These are phyloP conservation scores for Geotrichum ghanense DNA, from an alignment of 805 yeast genomes.

Conservation along the genomic window DNA sequence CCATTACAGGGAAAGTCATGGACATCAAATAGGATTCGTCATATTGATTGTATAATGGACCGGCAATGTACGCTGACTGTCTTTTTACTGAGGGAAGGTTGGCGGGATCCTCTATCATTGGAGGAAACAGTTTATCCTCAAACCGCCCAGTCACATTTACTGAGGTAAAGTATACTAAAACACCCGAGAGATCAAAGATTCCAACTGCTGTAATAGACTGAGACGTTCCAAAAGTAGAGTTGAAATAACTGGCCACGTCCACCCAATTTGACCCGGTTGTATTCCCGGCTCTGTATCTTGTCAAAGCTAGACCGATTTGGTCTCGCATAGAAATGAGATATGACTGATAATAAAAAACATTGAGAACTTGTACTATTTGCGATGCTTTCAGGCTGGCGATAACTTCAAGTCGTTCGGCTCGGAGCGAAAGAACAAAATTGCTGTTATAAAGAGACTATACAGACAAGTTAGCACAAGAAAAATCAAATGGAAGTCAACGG, in stretches of 20 bases:
- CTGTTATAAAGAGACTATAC: conserved; percentile 29
- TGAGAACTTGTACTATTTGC: conserved; percentile 60
- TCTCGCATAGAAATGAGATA: conserved; percentile 53
- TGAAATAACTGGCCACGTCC: conserved; percentile 35
- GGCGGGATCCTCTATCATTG: conserved; percentile 12
- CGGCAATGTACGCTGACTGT: conserved; percentile 44
- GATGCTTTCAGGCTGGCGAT: conserved; percentile 74
- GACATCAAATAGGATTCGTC: conserved; percentile 47
- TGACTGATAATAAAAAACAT: conserved; percentile 54
- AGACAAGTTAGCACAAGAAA: too few species aligned
- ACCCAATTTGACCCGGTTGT: conserved; percentile 39
- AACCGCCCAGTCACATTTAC: not conserved
- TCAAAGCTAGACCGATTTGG: conserved; percentile 46
- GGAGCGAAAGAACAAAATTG: conserved; percentile 42
- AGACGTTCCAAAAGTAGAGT: conserved; percentile 54
- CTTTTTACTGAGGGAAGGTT: conserved; percentile 4
- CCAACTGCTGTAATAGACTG: conserved; percentile 52
- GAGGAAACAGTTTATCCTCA: conserved; percentile 10
- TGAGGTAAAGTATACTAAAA: conserved; percentile 31
- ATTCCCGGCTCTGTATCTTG: conserved; percentile 64
- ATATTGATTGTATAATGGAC: conserved; percentile 44
- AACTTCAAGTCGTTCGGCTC: conserved; percentile 63
- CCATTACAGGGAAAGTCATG: conserved; percentile 63
- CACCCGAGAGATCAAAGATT: conserved; percentile 51
- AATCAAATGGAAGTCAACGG: not conserved